A percentile compares a stretch with the other conserved stretches of the same genome.
phyloP scores from a whole-genome alignment of 75 land plant genomes.

The Selaginella tamariscina region DNA sequence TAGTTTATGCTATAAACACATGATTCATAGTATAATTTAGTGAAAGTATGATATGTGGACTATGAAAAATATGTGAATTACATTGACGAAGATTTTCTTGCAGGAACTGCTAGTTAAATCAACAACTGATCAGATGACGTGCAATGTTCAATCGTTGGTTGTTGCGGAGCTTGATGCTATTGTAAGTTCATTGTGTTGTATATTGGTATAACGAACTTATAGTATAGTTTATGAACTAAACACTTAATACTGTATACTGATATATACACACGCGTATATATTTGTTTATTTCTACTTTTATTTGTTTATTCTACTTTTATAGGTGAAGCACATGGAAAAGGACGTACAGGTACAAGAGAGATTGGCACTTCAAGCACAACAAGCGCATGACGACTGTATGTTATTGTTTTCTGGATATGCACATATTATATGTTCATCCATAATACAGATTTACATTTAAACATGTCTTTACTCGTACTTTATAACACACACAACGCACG shows the following conservation, averaged over 20 bases:
- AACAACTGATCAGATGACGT: constrained; percentile 30
- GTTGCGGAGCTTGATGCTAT: constrained; percentile 56
- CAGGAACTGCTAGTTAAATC: constrained; percentile 54
- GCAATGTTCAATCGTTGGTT: constrained; percentile 34
- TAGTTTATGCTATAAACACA: too few species aligned
- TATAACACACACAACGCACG: too few species aligned
- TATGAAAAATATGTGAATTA: too few species aligned
- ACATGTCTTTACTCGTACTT: too few species aligned
- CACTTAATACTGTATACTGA: too few species aligned
- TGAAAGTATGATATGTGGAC: too few species aligned
- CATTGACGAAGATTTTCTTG: background rate
- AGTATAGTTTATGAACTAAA: background rate
- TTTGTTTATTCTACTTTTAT: constrained; percentile 5
- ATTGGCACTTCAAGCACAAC: constrained; percentile 39
- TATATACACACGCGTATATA: too few species aligned
- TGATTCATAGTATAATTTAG: too few species aligned
- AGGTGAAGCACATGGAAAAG: constrained; percentile 67
- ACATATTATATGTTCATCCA: too few species aligned
- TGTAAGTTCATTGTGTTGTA: constrained; percentile 26
- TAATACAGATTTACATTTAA: too few species aligned
- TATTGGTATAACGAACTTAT: background rate
- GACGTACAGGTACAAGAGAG: constrained; percentile 42
- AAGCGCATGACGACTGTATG: constrained; percentile 52
- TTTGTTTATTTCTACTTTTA: background rate
- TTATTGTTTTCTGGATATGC: too few species aligned